Conservation (phyloP, 805 yeast species). For the Cyberlindnera subsufficiens region DNA sequence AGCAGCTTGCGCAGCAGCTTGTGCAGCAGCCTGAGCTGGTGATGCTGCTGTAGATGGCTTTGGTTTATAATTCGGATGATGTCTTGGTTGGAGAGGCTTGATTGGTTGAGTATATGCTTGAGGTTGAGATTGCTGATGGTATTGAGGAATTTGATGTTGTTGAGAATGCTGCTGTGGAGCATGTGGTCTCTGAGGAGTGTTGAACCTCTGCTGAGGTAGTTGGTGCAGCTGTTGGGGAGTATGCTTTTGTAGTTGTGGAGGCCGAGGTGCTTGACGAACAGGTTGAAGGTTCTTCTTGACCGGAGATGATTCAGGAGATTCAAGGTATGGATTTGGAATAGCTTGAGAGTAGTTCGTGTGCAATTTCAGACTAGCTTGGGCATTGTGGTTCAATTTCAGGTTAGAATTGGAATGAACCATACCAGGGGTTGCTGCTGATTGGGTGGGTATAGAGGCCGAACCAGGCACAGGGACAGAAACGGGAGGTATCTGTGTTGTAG, state of each 20-base stretch:
- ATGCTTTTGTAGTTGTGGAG: slow-evolving; percentile 23
- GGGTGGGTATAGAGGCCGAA: neutral
- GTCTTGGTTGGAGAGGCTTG: slow-evolving; percentile 24
- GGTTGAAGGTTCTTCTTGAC: slow-evolving; percentile 16
- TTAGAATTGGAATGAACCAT: slow-evolving; percentile 6
- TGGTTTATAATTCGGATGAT: slow-evolving; percentile 19
- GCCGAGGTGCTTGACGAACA: slow-evolving; percentile 25
- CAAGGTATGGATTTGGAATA: slow-evolving; percentile 20
- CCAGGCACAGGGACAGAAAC: neutral
- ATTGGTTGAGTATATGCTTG: slow-evolving; percentile 11
- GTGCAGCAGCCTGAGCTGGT: slow-evolving; percentile 20
- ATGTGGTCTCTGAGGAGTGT: slow-evolving; percentile 11
- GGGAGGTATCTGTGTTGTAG: neutral
- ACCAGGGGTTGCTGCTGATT: neutral
- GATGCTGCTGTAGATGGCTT: slow-evolving; percentile 11
- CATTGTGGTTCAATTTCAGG: slow-evolving; percentile 6
- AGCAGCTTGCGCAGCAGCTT: slow-evolving; percentile 33
- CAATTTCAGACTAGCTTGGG: slow-evolving; percentile 18
- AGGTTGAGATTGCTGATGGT: slow-evolving; percentile 8
- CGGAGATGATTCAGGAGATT: slow-evolving; percentile 4
- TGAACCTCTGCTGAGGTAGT: slow-evolving; percentile 3
- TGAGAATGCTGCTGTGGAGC: slow-evolving; percentile 10
- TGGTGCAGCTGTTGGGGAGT: slow-evolving; percentile 12
- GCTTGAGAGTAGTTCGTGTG: slow-evolving; percentile 19
- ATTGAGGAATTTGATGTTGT: slow-evolving; percentile 20